Base-by-base conservation (phyloP, 331 rosid genomes). In the Dryas integrifolia region DNA sequence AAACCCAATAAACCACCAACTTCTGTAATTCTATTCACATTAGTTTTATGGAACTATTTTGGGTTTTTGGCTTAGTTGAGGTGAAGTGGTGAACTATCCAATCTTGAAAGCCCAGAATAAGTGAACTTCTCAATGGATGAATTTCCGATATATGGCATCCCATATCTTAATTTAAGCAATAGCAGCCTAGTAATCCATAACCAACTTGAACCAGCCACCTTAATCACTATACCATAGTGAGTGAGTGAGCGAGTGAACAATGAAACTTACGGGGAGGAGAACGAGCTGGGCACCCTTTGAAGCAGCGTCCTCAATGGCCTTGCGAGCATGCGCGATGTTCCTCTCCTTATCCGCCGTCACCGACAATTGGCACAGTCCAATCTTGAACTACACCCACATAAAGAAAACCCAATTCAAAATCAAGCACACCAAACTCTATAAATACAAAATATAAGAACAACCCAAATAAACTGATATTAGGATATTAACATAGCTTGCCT, bases 321-420 rank as follows among this genome's bases (percentile, higher is more conserved):
- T 58, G 16, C 91, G 88, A 35, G 95, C 90, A 67, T 88, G 98
- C 3, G 84, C 77, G 65, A 92, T 88, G 84, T 92, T 92, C 76
- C 85, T 49, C 78, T 76, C 77, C 82, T 92, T 92, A 61, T 92
- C 96, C 16, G 89, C 74, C n/a, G 95, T 85, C 50, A 92, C 96
- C 0, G 89, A 77, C 43, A 92, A 78, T 75, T 89, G 97, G 78
- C 96, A 92, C n/a, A 92, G 81, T 3, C 89, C 97, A n/a, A 92
- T 92, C 47, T 85, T 91, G 77, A 95, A 95, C 93, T 92, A 86
- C 48, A 72, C 57, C 45, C 58, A 69, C 45, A 67, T 45, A 30
- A 35, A 30, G 35, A 10, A 65, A 62, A 47, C 30, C 43, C 72
- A 51, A 74, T 12, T 74, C 53, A 40, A 38, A 16, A 2, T 49